These are phyloP conservation scores for Dinochytrium kinnereticum DNA, from an alignment of 371 early-diverging fungal species.

Conservation along the genomic window DNA sequence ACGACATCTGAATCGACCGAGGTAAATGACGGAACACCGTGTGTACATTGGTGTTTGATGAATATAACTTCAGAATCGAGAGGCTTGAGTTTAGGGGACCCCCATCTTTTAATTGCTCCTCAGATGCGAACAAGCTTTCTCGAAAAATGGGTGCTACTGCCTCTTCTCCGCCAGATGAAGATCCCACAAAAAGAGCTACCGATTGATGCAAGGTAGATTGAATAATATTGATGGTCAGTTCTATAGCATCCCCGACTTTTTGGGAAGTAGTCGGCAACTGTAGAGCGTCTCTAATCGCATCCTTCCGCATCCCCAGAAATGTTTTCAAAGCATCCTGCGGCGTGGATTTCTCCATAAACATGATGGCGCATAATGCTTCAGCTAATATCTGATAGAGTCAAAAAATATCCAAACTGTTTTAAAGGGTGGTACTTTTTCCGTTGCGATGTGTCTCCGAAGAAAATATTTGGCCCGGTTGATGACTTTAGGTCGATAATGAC, in stretches of 20 bases:
- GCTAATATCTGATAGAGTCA: constrained; percentile 53
- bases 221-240: neutral
- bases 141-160: neutral
- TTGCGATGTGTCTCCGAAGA: constrained; percentile 54
- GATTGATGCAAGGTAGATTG: neutral
- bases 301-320: constrained; percentile 67
- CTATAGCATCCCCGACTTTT: neutral
- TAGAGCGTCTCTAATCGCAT: constrained; percentile 74
- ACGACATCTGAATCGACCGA: constrained; percentile 24
- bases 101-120: neutral
- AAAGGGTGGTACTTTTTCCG: constrained; percentile 55
- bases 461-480: constrained; percentile 63
- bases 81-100: neutral
- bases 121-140: neutral
- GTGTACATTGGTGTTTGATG: constrained; percentile 46
- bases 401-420: neutral
- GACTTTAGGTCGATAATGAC: constrained; percentile 75
- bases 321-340: constrained; percentile 61
- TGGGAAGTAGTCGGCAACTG: constrained; percentile 40
- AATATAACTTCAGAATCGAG: constrained; percentile 26
- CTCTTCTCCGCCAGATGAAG: neutral
- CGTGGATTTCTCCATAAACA: constrained; percentile 69
- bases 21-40: constrained; percentile 47
- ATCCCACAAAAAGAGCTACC: neutral
- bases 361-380: constrained; percentile 65